Evolutionary conservation across 2,329 filamentous ascomycete genomes (phyloP).

Genomic region (Phyllosticta paracitricarpa): DNA sequence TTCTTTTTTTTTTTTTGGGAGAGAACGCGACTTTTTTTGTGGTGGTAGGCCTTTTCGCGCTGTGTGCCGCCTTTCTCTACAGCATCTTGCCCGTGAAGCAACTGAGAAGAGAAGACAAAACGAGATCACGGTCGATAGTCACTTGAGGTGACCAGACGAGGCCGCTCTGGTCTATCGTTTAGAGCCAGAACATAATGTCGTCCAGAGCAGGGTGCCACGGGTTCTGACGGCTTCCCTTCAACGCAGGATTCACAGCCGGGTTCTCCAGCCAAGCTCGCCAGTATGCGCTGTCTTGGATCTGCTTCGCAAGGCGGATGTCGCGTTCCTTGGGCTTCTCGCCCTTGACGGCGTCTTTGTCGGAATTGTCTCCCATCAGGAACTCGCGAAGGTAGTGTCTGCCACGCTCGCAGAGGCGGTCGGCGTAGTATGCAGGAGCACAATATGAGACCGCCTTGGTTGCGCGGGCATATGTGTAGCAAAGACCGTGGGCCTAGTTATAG

Average conservation of each 20-base stretch:
- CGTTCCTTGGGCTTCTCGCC: not conserved
- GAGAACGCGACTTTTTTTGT: too few species aligned
- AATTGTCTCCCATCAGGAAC: conserved; percentile 4
- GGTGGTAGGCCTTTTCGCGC: too few species aligned
- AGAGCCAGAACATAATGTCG: conserved; percentile 20
- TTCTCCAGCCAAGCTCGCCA: not conserved
- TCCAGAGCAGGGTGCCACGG: conserved; percentile 19
- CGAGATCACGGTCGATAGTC: too few species aligned
- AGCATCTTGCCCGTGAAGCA: too few species aligned
- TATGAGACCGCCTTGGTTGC: conserved; percentile 26
- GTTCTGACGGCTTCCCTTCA: not conserved
- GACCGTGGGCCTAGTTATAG: conserved; percentile 16
- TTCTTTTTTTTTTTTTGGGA: too few species aligned
- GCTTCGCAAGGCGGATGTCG: not conserved
- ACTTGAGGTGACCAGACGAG: not conserved
- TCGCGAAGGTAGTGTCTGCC: conserved; percentile 19
- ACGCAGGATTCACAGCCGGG: not conserved
- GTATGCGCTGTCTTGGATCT: not conserved
- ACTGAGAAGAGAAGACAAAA: too few species aligned
- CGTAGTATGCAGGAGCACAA: conserved; percentile 28
- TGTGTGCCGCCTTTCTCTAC: too few species aligned
- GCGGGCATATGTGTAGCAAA: conserved; percentile 27
- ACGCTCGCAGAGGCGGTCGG: conserved; percentile 31
- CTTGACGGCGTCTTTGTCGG: not conserved
- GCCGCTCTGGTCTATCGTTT: not conserved